Evolutionary conservation across 441 rosid species (phyloP).

Genomic region (Gossypium schwendimanii): DNA sequence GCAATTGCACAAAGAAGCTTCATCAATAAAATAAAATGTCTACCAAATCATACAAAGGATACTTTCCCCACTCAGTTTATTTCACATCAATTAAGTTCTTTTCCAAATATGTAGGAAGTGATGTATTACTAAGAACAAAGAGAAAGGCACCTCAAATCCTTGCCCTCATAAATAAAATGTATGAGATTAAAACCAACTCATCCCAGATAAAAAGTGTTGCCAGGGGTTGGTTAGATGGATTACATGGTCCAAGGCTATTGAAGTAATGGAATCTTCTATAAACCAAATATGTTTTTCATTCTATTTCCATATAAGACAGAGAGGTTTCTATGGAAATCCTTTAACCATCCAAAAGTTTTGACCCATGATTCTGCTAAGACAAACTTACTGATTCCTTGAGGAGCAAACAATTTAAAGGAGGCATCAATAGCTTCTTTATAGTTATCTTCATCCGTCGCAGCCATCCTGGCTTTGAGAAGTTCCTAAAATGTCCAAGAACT

Average conservation of each 20-base stretch:
- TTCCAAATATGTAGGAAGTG: background rate
- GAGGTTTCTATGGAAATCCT: background rate
- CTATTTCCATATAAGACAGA: constrained; percentile 16
- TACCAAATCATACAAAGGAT: background rate
- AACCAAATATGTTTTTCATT: background rate
- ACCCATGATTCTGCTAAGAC: constrained; percentile 8
- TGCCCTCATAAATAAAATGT: background rate
- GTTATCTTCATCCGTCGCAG: constrained; percentile 76
- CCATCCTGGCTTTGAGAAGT: constrained; percentile 62
- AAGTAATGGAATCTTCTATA: background rate
- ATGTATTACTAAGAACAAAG: background rate
- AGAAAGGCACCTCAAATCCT: constrained; percentile 2
- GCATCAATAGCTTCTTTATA: constrained; percentile 81
- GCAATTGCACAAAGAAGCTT: background rate
- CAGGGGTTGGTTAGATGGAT: background rate
- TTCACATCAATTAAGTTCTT: background rate
- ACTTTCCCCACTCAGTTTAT: background rate
- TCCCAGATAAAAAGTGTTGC: background rate
- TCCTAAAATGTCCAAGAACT: constrained; percentile 43
- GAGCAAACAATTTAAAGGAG: constrained; percentile 77
- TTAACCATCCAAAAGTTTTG: constrained; percentile 10
- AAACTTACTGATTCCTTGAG: constrained; percentile 80
- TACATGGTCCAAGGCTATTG: background rate
- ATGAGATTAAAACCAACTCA: constrained; percentile 9
- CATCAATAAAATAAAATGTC: background rate